These are phyloP conservation scores for Sphagnum magellanicum DNA, from an alignment of 228 moss, liverwort and hornwort genomes.

Conservation along the genomic window DNA sequence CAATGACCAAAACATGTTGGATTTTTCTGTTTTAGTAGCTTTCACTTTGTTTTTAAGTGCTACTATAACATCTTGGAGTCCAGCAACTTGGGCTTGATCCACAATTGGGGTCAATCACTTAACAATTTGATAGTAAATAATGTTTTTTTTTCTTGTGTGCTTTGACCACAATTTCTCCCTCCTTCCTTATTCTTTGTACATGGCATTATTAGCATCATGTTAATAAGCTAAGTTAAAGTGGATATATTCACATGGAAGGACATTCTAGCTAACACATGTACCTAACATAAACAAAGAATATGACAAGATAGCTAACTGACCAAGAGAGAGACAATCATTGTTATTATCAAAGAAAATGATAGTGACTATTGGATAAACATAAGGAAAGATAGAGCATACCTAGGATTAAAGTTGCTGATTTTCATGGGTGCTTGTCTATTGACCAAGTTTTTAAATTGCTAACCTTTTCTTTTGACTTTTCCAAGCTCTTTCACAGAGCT, in stretches of 20 bases:
- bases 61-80: background rate
- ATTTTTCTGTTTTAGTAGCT: background rate
- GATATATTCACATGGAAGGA: no score
- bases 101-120: background rate
- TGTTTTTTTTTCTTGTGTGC: no score
- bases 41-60: background rate
- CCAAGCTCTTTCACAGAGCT: background rate
- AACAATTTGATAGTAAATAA: no score
- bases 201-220: no score
- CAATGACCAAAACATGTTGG: background rate
- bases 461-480: background rate
- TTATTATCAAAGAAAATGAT: background rate
- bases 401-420: background rate
- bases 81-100: background rate
- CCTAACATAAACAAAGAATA: background rate
- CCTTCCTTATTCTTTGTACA: no score
- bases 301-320: no score
- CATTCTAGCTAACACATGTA: constrained; percentile 20
- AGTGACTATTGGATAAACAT: constrained; percentile 2
- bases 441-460: background rate
- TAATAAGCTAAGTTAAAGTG: no score
- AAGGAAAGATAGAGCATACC: background rate
- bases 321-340: background rate
- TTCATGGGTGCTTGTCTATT: background rate
- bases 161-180: no score